Evolutionary conservation across 73 alveolate species (phyloP), one percentile per base, ranked within the genome.

Genomic region (Loxodes magnus): DNA sequence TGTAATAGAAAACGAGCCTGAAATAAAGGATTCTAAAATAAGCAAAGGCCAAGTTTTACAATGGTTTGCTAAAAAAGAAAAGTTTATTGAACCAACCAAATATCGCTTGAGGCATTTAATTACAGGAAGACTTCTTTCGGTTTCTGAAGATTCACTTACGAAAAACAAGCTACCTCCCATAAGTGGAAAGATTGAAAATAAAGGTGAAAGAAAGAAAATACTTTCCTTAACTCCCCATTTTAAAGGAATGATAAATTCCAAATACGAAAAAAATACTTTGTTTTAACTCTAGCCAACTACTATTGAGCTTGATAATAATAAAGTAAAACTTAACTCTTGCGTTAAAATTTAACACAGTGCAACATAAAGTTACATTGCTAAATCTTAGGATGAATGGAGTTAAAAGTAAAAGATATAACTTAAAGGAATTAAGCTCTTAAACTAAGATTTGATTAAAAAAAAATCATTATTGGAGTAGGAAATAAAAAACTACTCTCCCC

Each of bases 101-200:
- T 55, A 5, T 17, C 25, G 84, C 25, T 31, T 70, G 19, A 70
- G 84, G 56, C 84, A 70, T 35, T 43, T 70, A 15, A 70, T 48
- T 39, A 48, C 74, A 29, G 84, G 84, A 25, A 17, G 84, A 22
- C 60, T 70, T 19, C 43, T 60, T 4, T n/a, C n/a, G n/a, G n/a
- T n/a, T n/a, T n/a, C n/a, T n/a, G n/a, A n/a, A n/a, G n/a, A n/a
- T n/a, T n/a, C n/a, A n/a, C n/a, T n/a, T n/a, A n/a, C n/a, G n/a
- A n/a, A n/a, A n/a, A n/a, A n/a, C n/a, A n/a, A n/a, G n/a, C n/a
- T n/a, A n/a, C n/a, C n/a, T n/a, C n/a, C n/a, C n/a, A n/a, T n/a
- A n/a, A n/a, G n/a, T n/a, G n/a, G n/a, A n/a, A n/a, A n/a, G n/a
- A n/a, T n/a, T n/a, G n/a, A n/a, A n/a, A n/a, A n/a, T n/a, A n/a